A percentile compares a stretch with the other conserved stretches of the same genome.
Conservation (phyloP, 2,329 filamentous ascomycete genomes). For the Microsporum audouinii region DNA sequence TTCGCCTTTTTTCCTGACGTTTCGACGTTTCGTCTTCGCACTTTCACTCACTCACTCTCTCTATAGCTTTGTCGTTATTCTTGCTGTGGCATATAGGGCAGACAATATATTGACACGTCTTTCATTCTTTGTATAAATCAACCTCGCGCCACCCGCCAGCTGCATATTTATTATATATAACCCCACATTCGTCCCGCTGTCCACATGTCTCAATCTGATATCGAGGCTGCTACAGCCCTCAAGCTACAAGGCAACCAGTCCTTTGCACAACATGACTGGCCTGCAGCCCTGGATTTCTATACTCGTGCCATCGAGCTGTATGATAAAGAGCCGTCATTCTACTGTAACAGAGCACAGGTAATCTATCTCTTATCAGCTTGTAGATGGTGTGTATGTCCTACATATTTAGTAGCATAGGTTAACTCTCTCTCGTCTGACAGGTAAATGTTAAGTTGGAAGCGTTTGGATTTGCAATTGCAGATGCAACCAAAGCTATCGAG, state of each 20-base stretch:
- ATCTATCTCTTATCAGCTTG: slow-evolving; percentile 19
- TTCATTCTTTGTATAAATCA: background rate
- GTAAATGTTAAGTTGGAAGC: slow-evolving; percentile 91
- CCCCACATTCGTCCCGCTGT: background rate
- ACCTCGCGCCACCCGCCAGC: background rate
- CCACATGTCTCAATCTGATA: slow-evolving; percentile 32
- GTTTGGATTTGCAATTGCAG: slow-evolving; percentile 82
- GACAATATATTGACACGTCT: background rate
- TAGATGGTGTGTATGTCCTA: too few species aligned
- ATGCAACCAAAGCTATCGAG: slow-evolving; percentile 84
- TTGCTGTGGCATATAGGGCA: background rate
- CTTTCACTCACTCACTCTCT: background rate
- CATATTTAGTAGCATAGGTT: background rate
- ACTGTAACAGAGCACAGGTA: slow-evolving; percentile 90
- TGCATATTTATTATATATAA: background rate
- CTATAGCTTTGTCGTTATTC: background rate
- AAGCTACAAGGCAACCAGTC: slow-evolving; percentile 94
- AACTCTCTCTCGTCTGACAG: slow-evolving; percentile 35
- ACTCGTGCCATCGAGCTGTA: slow-evolving; percentile 76
- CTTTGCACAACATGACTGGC: slow-evolving; percentile 80
- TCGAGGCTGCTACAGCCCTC: slow-evolving; percentile 63
- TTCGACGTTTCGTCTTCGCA: background rate
- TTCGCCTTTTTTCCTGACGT: background rate
- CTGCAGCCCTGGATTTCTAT: slow-evolving; percentile 69
- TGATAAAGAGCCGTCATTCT: slow-evolving; percentile 76